phyloP scores from a whole-genome alignment of 2,329 filamentous ascomycete species.

The Colletotrichum australisinense region DNA sequence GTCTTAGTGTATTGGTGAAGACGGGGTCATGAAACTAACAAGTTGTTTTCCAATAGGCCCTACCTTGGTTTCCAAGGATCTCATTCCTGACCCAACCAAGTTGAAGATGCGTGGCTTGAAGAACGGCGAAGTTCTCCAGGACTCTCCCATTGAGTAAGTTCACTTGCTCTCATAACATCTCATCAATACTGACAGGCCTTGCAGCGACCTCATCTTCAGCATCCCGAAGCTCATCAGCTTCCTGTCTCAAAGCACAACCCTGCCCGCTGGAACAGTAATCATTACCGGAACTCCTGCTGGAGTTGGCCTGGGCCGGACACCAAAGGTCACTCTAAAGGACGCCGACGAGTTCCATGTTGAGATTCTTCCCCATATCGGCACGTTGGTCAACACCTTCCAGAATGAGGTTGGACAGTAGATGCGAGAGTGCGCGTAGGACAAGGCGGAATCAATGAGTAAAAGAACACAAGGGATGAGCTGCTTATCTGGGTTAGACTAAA shows the following conservation, averaged over 20 bases:
- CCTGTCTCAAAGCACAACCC: conserved; percentile 55
- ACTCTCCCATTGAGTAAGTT: conserved; percentile 46
- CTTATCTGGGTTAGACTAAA: not conserved
- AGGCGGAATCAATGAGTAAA: not conserved
- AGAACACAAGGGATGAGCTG: not conserved
- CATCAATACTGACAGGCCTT: conserved; percentile 42
- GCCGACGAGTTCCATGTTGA: conserved; percentile 57
- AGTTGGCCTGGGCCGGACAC: conserved; percentile 51
- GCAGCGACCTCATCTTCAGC: conserved; percentile 65
- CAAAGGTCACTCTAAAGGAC: conserved; percentile 49
- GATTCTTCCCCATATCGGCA: conserved; percentile 55
- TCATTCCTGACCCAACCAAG: conserved; percentile 53
- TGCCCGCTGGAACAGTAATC: conserved; percentile 53
- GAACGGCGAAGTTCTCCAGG: conserved; percentile 64
- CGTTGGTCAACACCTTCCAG: conserved; percentile 47
- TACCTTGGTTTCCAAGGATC: conserved; percentile 56
- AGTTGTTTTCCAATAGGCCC: conserved; percentile 49
- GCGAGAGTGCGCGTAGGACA: no score
- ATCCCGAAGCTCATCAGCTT: conserved; percentile 58
- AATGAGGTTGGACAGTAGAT: conserved; percentile 24
- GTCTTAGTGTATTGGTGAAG: no score
- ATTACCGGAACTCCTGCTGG: conserved; percentile 57
- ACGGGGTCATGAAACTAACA: not conserved
- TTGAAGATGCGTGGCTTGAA: conserved; percentile 56
- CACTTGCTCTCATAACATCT: conserved; percentile 28